phyloP scores from a whole-genome alignment of 2,329 filamentous ascomycete species.

The Stagonosporopsis vannaccii region DNA sequence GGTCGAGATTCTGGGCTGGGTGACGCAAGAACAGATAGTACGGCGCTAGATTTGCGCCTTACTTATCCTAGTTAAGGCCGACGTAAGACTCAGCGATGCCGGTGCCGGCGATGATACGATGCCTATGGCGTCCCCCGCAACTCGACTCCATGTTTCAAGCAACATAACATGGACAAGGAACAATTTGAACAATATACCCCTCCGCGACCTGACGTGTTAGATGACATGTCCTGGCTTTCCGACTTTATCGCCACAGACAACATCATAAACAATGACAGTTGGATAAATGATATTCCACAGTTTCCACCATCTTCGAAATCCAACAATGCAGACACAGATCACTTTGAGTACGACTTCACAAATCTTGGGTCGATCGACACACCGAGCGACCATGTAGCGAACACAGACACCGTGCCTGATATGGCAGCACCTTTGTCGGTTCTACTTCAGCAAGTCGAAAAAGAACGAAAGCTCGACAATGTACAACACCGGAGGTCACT shows the following conservation, averaged over 20 bases:
- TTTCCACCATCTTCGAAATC: background rate
- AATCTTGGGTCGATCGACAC: background rate
- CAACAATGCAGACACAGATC: background rate
- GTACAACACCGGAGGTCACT: constrained; percentile 11
- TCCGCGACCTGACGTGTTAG: background rate
- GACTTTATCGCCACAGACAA: constrained; percentile 11
- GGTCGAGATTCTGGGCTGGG: background rate
- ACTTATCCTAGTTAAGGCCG: background rate
- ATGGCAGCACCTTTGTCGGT: constrained; percentile 15
- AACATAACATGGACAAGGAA: constrained; percentile 7
- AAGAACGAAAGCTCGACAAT: constrained; percentile 10
- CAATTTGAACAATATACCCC: constrained; percentile 9
- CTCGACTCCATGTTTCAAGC: background rate
- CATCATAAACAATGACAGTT: constrained; percentile 4
- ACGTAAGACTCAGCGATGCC: constrained; percentile 11
- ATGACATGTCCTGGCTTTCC: constrained; percentile 15
- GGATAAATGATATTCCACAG: constrained; percentile 7
- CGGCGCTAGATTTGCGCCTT: background rate
- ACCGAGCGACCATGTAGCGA: background rate
- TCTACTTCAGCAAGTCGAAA: constrained; percentile 15
- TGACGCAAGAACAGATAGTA: background rate
- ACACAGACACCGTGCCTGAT: background rate
- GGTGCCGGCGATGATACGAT: constrained; percentile 12
- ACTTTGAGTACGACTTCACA: constrained; percentile 6
- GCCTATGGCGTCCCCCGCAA: constrained; percentile 10